These are phyloP conservation scores for sweet orange (Citrus sinensis) DNA, from an alignment of 345 rosid species.

Conservation along the genomic window DNA sequence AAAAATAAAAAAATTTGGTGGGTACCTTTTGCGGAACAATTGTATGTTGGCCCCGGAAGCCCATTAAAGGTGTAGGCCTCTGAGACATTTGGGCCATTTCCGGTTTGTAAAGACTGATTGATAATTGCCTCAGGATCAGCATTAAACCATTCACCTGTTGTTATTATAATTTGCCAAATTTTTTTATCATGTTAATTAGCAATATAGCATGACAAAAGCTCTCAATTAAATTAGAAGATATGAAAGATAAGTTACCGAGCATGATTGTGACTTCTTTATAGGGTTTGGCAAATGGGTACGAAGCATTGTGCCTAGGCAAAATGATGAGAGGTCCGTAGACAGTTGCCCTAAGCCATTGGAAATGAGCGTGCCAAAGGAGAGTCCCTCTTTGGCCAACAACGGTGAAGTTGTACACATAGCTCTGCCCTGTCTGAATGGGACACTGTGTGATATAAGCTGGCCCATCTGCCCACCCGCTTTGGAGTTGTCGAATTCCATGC, in stretches of 20 bases:
- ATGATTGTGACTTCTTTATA: constrained; percentile 62
- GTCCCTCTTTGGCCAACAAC: constrained; percentile 75
- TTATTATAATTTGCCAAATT: not conserved
- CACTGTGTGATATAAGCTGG: constrained; percentile 74
- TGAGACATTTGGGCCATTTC: constrained; percentile 67
- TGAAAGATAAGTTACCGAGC: constrained; percentile 41
- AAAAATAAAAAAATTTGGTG: not conserved
- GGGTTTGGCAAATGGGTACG: constrained; percentile 73
- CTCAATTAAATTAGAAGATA: not conserved
- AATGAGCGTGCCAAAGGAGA: constrained; percentile 72
- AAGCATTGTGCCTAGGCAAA: constrained; percentile 45
- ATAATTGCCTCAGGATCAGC: constrained; percentile 60
- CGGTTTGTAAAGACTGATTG: constrained; percentile 62
- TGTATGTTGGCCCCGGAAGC: constrained; percentile 77
- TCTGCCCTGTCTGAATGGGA: constrained; percentile 62
- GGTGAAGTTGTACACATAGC: constrained; percentile 69
- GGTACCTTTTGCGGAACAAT: constrained; percentile 59
- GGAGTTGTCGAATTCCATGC: constrained; percentile 72
- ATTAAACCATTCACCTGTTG: constrained; percentile 73
- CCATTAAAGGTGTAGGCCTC: constrained; percentile 79
- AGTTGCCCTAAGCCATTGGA: constrained; percentile 70
- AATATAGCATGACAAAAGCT: not conserved
- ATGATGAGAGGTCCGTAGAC: constrained; percentile 71
- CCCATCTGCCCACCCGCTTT: constrained; percentile 84
- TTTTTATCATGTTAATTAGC: not conserved